Evolutionary conservation across 352 stramenopile species (phyloP), one percentile per base, ranked within the genome.

Genomic region (Phytophthora rubi): DNA sequence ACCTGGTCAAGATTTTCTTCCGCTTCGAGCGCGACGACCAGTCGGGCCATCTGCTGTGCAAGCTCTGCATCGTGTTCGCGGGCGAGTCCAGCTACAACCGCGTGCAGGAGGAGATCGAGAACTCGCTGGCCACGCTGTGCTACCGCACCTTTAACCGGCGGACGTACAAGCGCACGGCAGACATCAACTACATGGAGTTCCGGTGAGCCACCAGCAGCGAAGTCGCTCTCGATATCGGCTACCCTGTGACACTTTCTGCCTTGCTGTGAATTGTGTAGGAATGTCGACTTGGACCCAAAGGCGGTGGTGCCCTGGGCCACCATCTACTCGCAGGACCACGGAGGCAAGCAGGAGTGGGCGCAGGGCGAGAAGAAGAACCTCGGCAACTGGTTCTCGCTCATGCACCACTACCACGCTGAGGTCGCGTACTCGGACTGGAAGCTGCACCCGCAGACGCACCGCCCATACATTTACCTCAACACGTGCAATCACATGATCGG

Each of bases 401-500:
- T 96, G 89, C 84, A 96, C 71, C 89, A 96, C 77, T 95, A 96
- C 73, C 62, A 80, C 26, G 75, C 69, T 1, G 87, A 96, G 35
- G 67, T 93, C 30, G 23, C 62, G 37, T 73, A 76, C 60, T 58
- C 55, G 10, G 74, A 83, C 32, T 96, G 89, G 89, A 62, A 75
- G 48, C 45, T 81, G 42, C 62, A 72, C 13, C 63, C 53, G 7
- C 75, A 79, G 68, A 81, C 69, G 18, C 59, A 88, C 44, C 87
- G 89, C 6, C 89, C 89, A 45, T 79, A 88, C 42, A 71, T 95
- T n/a, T 96, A 81, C 68, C 83, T 96, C 62, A 96, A 95, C 81
- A 96, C 89, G 53, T 96, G 89, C 80, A 96, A 96, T 59, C 89
- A 96, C 86, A 92, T 96, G 86, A 93, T 96, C 64, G 86, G 89